Base-by-base conservation (phyloP, 345 rosid genomes). In the Xanthoceras sorbifolium region DNA sequence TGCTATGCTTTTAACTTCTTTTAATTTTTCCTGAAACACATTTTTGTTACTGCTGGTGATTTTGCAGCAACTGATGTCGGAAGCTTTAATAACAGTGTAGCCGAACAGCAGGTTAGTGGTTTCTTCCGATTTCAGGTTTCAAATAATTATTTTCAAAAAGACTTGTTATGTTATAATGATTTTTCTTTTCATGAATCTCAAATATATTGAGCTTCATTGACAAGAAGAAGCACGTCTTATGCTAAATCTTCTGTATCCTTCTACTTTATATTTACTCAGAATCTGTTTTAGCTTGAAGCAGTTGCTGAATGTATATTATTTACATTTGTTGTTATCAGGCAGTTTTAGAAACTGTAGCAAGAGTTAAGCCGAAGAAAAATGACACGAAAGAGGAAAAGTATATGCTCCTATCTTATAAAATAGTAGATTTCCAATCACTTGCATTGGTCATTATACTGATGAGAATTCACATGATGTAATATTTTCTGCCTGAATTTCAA, bases 31-130 rank as follows among this genome's bases (percentile, higher is more conserved):
- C 17, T 26, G n/a, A 6, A n/a, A n/a, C 29, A 31, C 7, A 9
- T 10, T 32, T 18, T 57, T 65, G 32, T 63, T 62, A 32, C 4
- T 32, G 36, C 36, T 32, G 36, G 4, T 32, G 3, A 18, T 77
- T 68, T 85, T 80, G 86, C 91, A 91, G 97, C 78, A 70, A 79
- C 89, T 83, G 98, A 91, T 88, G 86, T 94, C 20, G 92, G 89
- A 57, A 89, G 97, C 85, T 94, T 92, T 81, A 94, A 94, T 79
- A 94, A 92, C 61, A 94, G 96, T 73, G 92, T 94, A 73, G 89
- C 94, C 20, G 98, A 84, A 55, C 87, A 92, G 73, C 94, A 94
- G 97, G 97, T 94, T 80, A 22, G 84, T 61, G 54, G 50, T 42
- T 32, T 71, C 31, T 52, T 46, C 8, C 52, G 18, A 5, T 31